Evolutionary conservation across 305 asterid species (phyloP).

Genomic region (Withania somnifera): DNA sequence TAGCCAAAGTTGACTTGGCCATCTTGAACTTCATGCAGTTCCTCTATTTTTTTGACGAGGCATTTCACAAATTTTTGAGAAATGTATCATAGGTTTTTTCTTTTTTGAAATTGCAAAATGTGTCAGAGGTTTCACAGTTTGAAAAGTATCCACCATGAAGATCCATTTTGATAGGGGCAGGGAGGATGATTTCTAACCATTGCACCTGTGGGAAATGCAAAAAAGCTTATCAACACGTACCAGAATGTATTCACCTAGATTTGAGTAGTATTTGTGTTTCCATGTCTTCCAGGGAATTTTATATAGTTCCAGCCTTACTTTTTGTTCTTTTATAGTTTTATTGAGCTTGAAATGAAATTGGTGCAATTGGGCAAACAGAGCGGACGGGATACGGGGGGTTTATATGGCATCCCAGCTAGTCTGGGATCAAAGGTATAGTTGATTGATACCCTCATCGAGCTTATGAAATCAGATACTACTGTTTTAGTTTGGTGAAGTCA

Average conservation of each 20-base stretch:
- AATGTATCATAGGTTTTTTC: no score
- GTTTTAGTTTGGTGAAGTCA: background rate
- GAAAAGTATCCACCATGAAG: background rate
- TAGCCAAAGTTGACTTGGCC: background rate
- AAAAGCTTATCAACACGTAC: background rate
- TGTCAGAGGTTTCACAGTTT: no score
- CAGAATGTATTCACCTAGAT: background rate
- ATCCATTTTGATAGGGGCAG: background rate
- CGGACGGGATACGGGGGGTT: background rate
- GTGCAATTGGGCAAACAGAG: background rate
- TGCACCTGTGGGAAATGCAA: no score
- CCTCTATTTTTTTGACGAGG: no score
- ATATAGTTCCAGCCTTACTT: background rate
- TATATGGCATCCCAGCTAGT: background rate
- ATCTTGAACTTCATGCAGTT: no score
- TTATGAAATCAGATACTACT: background rate
- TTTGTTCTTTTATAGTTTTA: background rate
- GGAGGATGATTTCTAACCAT: background rate
- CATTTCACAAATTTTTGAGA: no score
- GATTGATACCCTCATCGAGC: background rate
- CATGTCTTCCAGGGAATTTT: background rate
- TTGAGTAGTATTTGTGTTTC: background rate
- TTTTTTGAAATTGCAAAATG: no score
- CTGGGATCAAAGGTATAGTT: background rate
- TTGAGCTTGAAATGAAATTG: background rate